phyloP scores from a whole-genome alignment of 2,329 filamentous ascomycete genomes.

The Stagonosporopsis vannaccii region DNA sequence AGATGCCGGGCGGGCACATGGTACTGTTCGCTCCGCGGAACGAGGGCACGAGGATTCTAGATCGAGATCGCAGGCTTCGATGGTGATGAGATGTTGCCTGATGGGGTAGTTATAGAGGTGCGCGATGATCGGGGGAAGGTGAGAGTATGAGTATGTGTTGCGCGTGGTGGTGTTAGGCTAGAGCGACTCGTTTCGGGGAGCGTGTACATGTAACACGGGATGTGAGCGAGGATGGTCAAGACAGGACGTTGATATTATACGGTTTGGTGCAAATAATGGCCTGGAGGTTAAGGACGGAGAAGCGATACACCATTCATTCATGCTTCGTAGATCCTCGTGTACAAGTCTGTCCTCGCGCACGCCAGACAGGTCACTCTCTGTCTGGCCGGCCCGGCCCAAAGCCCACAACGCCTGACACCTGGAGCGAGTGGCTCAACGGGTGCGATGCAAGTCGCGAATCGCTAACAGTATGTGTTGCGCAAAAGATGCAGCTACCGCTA shows the following conservation, averaged over 20 bases:
- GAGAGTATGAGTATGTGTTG: neutral
- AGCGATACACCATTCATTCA: neutral
- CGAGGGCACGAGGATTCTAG: neutral
- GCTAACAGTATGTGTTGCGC: slow-evolving; percentile 14
- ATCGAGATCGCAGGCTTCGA: slow-evolving; percentile 9
- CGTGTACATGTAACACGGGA: neutral
- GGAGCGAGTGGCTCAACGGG: slow-evolving; percentile 19
- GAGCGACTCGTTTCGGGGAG: too few relatives aligned
- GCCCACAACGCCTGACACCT: slow-evolving; percentile 19
- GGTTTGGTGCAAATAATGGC: too few relatives aligned
- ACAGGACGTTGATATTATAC: too few relatives aligned
- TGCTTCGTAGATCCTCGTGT: slow-evolving; percentile 1
- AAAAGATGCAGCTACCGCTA: neutral
- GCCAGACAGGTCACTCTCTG: neutral
- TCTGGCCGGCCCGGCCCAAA: neutral
- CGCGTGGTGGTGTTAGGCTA: too few relatives aligned
- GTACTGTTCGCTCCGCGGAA: neutral
- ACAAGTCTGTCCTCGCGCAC: slow-evolving; percentile 2
- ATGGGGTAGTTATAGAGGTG: neutral
- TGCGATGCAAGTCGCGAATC: slow-evolving; percentile 20
- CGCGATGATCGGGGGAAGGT: neutral
- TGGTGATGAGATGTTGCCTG: neutral
- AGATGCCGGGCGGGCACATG: neutral
- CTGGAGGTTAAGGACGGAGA: too few relatives aligned
- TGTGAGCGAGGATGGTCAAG: too few relatives aligned